Evolutionary conservation across 1,284 basidiomycete genomes (phyloP), one percentile per base, ranked within the genome.

Genomic region (Sutorius eximius): DNA sequence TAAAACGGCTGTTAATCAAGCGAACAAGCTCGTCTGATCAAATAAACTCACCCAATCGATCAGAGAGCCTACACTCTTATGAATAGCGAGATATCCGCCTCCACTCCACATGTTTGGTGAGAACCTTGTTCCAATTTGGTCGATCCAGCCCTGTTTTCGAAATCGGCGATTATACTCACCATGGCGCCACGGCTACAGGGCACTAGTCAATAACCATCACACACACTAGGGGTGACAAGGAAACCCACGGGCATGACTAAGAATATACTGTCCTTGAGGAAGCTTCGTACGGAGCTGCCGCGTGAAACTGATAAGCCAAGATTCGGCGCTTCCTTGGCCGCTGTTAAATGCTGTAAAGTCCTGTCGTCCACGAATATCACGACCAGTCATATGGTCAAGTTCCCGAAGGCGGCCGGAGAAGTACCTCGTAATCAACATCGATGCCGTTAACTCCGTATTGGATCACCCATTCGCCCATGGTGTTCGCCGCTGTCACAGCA

Each of bases 351-450:
- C 77, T 51, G 66, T 67, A 57, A 80, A 75, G 63, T 82, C 81
- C 80, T 81, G 11, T 55, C 0, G 24, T 45, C 27, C 12, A 16
- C 24, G 43, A 30, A 5, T 30, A 27, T 16, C 1, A 36, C 53
- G 32, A 45, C 55, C 18, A 51, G 43, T 29, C 36, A 27, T 1
- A 40, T 13, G 10, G 13, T 45, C 20, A n/a, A 29, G 53, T 40
- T 37, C 20, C 32, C 11, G 10, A 48, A 22, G 12, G 16, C 3
- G 4, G 33, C 16, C 2, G 29, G 0, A 36, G 3, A 55, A 32
- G 16, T 44, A 73, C 79, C 65, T 83, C 82, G 52, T 80, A 84
- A 64, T 85, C 82, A 32, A 85, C 72, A 51, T 85, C 83, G 38
- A 84, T 71, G 33, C 83, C 83, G 57, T 85, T 77, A 16, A 85